phyloP scores from a whole-genome alignment of 352 stramenopile species.

The Globisporangium parvum region DNA sequence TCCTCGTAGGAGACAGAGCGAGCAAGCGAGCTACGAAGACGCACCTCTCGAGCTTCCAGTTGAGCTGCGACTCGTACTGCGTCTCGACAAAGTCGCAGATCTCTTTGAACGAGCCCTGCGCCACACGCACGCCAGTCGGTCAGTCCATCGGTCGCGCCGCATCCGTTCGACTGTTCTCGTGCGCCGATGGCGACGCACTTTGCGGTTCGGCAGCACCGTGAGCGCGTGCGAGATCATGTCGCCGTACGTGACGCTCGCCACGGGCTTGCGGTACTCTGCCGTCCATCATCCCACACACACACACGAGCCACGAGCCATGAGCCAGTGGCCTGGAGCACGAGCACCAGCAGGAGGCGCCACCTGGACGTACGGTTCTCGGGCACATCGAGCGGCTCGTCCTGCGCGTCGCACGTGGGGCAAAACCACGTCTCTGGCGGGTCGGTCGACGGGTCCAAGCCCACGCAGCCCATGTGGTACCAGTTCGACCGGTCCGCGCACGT shows the following conservation, averaged over 20 bases:
- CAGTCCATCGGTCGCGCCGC: background rate
- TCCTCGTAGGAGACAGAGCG: background rate
- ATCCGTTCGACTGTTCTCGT: background rate
- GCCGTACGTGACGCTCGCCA: slow-evolving; percentile 77
- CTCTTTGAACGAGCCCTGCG: slow-evolving; percentile 79
- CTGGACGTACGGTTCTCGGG: slow-evolving; percentile 61
- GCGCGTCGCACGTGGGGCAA: slow-evolving; percentile 54
- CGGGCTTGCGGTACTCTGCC: slow-evolving; percentile 73
- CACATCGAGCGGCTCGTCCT: slow-evolving; percentile 35
- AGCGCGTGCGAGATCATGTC: slow-evolving; percentile 89
- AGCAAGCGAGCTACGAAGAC: slow-evolving; percentile 13
- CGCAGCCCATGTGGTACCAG: slow-evolving; percentile 80
- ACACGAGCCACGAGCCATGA: no score
- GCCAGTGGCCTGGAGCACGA: no score
- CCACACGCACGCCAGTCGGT: background rate
- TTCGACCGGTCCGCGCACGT: slow-evolving; percentile 73
- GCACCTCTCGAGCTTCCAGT: slow-evolving; percentile 87
- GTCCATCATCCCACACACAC: no score
- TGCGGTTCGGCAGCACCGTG: slow-evolving; percentile 46
- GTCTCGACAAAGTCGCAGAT: slow-evolving; percentile 88
- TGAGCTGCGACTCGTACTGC: slow-evolving; percentile 82
- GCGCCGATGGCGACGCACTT: slow-evolving; percentile 28
- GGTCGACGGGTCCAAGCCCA: slow-evolving; percentile 41
- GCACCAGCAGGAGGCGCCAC: no score
- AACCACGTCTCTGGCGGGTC: slow-evolving; percentile 72